A percentile compares a stretch with the other conserved stretches of the same genome.
Evolutionary conservation across 306 rosid genomes (phyloP).

Genomic region (Acacia melanoxylon): DNA sequence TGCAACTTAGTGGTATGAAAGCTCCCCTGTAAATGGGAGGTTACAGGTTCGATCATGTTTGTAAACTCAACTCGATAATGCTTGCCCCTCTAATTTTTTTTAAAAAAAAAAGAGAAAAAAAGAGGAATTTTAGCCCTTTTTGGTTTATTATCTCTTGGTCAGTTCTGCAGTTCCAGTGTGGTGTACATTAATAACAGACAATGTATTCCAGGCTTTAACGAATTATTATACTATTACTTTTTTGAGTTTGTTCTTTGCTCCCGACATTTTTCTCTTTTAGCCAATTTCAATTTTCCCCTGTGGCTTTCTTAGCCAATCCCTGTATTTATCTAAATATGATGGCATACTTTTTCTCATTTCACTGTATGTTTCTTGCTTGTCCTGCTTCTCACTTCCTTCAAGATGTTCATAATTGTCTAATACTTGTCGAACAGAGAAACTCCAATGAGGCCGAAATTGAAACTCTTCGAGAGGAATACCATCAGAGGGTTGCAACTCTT

Average conservation of each 20-base stretch:
- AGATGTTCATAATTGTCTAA: constrained; percentile 17
- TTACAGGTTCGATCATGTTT: too few species aligned
- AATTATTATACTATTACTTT: background rate
- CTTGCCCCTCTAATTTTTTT: too few species aligned
- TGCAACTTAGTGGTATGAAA: too few species aligned
- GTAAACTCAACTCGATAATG: too few species aligned
- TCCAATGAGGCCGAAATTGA: constrained; percentile 75
- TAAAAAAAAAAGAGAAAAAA: too few species aligned
- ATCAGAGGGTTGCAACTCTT: constrained; percentile 68
- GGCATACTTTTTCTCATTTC: background rate
- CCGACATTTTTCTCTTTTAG: background rate
- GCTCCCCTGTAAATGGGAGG: too few species aligned
- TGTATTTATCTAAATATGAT: background rate
- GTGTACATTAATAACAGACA: background rate
- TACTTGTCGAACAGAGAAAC: constrained; percentile 61
- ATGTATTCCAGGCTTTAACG: background rate
- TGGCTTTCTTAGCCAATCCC: background rate
- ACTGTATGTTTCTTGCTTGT: background rate
- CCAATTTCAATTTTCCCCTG: background rate
- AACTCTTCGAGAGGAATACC: constrained; percentile 76
- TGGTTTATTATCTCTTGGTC: background rate
- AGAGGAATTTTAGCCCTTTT: background rate
- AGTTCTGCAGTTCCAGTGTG: background rate
- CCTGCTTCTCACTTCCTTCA: constrained; percentile 10
- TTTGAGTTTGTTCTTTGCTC: background rate